Evolutionary conservation across 1,139 yeast genomes (phyloP).

Genomic region (Yamadazyma triangularis): DNA sequence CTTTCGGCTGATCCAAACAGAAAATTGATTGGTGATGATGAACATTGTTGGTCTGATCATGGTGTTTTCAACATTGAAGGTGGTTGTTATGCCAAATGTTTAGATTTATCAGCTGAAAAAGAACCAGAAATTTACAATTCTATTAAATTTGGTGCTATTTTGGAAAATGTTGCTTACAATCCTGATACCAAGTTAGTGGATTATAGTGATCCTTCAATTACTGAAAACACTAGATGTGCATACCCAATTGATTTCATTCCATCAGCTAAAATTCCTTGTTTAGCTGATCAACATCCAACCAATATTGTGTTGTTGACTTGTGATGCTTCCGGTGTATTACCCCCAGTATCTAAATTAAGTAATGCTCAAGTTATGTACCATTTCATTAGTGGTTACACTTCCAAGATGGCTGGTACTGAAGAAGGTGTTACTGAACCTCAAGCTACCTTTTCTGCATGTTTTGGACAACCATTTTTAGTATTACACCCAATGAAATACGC

Average conservation of each 20-base stretch:
- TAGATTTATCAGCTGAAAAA: constrained; percentile 83
- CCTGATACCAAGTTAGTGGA: constrained; percentile 77
- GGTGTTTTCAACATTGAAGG: constrained; percentile 99
- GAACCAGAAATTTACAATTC: constrained; percentile 98
- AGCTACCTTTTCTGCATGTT: constrained; percentile 97
- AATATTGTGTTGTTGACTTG: constrained; percentile 92
- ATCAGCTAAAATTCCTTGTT: constrained; percentile 93
- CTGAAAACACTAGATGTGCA: constrained; percentile 98
- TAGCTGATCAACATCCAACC: constrained; percentile 85
- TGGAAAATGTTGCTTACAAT: constrained; percentile 92
- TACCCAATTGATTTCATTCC: constrained; percentile 98
- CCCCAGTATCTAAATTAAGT: constrained; percentile 92
- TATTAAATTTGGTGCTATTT: constrained; percentile 87
- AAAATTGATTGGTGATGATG: constrained; percentile 95
- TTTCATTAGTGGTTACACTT: constrained; percentile 96
- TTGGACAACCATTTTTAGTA: constrained; percentile 98
- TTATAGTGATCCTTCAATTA: constrained; percentile 73
- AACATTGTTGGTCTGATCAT: constrained; percentile 98
- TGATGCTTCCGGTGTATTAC: constrained; percentile 97
- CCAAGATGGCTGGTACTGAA: constrained; percentile 99
- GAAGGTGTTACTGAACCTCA: constrained; percentile 98
- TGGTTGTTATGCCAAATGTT: constrained; percentile 98
- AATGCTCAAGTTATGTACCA: constrained; percentile 99
- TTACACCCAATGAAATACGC: constrained; percentile 98
- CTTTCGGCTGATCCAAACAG: constrained; percentile 95